Percentiles rank a stretch among this genome's conserved stretches.
These are phyloP conservation scores for Neurospora sp. DNA, from an alignment of 495 filamentous ascomycete species.

Conservation along the genomic window DNA sequence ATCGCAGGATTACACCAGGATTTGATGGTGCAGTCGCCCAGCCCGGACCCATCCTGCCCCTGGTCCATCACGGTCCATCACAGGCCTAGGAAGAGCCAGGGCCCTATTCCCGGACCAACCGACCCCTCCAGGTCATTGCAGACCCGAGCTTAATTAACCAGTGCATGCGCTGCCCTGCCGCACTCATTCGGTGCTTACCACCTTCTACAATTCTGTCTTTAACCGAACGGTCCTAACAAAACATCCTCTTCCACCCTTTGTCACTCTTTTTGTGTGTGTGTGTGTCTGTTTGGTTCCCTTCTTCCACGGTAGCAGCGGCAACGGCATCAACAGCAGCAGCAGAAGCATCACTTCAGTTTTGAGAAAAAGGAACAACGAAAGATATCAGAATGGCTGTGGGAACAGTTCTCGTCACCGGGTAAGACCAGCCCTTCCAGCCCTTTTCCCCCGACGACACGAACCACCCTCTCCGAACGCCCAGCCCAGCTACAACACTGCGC, in stretches of 20 bases:
- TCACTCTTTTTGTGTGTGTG: neutral
- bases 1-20: neutral
- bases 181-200: neutral
- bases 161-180: neutral
- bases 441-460: slow-evolving; percentile 3
- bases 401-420: slow-evolving; percentile 88
- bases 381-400: slow-evolving; percentile 58
- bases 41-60: neutral
- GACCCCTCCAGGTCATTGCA: neutral
- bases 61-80: neutral
- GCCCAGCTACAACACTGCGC: neutral
- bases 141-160: neutral
- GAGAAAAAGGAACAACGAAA: neutral
- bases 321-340: neutral
- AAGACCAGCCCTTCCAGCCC: slow-evolving; percentile 24
- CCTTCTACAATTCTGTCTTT: neutral
- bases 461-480: neutral
- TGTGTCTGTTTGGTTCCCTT: neutral
- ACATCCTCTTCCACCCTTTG: neutral
- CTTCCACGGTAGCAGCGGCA: neutral
- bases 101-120: neutral
- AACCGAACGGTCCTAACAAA: neutral
- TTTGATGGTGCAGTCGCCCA: neutral
- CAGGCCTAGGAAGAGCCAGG: neutral
- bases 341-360: neutral